phyloP scores from a whole-genome alignment of 306 rosid species.

The Quercus glauca region DNA sequence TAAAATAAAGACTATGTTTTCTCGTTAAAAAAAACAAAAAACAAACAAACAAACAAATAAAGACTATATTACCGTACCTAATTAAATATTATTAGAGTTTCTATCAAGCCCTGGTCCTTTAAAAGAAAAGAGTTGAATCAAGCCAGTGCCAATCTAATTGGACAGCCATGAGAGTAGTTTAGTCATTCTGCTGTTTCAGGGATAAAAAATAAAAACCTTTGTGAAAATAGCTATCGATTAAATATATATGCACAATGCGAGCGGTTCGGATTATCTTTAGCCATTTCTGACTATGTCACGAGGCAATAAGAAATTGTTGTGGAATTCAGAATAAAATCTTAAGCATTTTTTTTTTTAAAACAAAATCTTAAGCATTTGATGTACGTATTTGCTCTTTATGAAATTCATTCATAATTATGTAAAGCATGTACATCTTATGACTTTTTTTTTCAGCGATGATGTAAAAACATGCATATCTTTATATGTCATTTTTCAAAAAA shows the following conservation, averaged over 20 bases:
- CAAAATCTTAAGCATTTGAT: too few relatives aligned
- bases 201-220: background rate
- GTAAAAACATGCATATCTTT: too few relatives aligned
- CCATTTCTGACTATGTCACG: background rate
- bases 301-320: too few relatives aligned
- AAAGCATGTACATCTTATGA: too few relatives aligned
- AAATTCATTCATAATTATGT: too few relatives aligned
- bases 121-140: background rate
- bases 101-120: background rate
- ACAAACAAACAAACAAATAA: background rate
- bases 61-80: background rate
- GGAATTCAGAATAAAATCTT: too few relatives aligned
- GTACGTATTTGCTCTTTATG: too few relatives aligned
- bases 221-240: background rate
- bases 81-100: background rate
- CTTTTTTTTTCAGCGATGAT: too few relatives aligned
- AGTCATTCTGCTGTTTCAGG: background rate
- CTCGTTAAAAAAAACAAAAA: background rate
- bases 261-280: background rate
- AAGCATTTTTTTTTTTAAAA: too few relatives aligned
- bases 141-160: background rate
- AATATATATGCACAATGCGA: background rate
- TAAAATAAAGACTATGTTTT: background rate
- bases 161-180: background rate
- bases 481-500: too few relatives aligned